These are phyloP conservation scores for Termitomyces sp. DNA, from an alignment of 768 basidiomycete genomes.

Conservation along the genomic window DNA sequence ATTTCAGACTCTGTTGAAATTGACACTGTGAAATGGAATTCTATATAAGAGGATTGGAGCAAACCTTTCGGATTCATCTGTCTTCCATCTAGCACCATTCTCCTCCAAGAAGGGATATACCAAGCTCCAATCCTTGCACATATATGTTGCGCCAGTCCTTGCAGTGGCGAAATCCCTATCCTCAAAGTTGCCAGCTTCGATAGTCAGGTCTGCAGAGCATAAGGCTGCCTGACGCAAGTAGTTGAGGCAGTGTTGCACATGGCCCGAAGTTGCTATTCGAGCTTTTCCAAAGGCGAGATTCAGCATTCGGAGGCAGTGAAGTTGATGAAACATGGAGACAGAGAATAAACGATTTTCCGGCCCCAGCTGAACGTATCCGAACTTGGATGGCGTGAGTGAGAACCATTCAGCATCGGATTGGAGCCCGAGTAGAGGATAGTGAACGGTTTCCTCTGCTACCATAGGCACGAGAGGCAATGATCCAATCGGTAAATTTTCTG, in stretches of 20 bases:
- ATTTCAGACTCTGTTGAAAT: not conserved
- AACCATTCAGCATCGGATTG: slow-evolving; percentile 29
- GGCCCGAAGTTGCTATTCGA: slow-evolving; percentile 9
- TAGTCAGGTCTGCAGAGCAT: slow-evolving; percentile 36
- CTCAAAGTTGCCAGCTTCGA: slow-evolving; percentile 32
- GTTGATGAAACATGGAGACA: slow-evolving; percentile 34
- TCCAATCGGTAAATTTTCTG: slow-evolving; percentile 7
- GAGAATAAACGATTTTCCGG: slow-evolving; percentile 26
- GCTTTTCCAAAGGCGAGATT: slow-evolving; percentile 16
- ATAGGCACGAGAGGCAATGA: slow-evolving; percentile 8
- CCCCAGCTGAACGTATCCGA: slow-evolving; percentile 22
- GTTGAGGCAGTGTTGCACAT: slow-evolving; percentile 36
- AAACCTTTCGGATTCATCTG: not conserved
- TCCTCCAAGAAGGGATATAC: slow-evolving; percentile 19
- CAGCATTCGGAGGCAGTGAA: slow-evolving; percentile 33
- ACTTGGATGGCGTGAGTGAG: slow-evolving; percentile 19
- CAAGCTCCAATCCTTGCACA: slow-evolving; percentile 28
- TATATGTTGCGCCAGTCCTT: slow-evolving; percentile 23
- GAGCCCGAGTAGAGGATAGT: slow-evolving; percentile 22
- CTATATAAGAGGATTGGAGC: not conserved
- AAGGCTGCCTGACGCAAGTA: slow-evolving; percentile 36
- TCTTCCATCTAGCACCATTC: slow-evolving; percentile 18
- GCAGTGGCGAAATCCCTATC: slow-evolving; percentile 21
- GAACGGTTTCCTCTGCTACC: slow-evolving; percentile 28
- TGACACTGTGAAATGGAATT: not conserved